Evolutionary conservation across 148 eudicot species (phyloP), one percentile per base, ranked within the genome.

Genomic region (Diospyros lotus): DNA sequence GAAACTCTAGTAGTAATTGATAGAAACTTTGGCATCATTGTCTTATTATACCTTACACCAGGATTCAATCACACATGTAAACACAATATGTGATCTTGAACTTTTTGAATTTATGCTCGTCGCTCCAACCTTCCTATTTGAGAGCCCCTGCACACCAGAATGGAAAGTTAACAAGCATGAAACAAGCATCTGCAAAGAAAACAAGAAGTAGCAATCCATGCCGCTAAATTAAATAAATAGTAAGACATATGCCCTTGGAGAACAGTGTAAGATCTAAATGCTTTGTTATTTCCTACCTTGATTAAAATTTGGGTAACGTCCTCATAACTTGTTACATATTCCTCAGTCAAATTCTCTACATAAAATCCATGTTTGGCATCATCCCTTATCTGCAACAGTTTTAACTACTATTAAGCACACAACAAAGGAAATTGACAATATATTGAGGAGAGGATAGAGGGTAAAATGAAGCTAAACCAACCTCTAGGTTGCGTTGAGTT

Each of bases 321-420:
- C 77, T 93, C 98, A 73, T 85, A 91, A 81, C 93, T 82, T 62
- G 84, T 83, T 59, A 96, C 97, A 75, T 89, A 93, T 76, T 93
- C 99, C 86, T 96, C 99, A n/a, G 90, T 88, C 86, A 96, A 79
- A 75, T 91, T 93, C 82, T 92, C 98, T 39, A 96, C 86, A 80
- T 89, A 87, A 74, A 91, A 87, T 77, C 91, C 97, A 85, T 78
- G 84, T 84, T 88, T 96, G 56, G 87, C 77, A 75, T 91, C 98
- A 75, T 96, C 98, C 78, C 85, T 93, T 62, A 96, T 88, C 99
- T 92, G 88, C 58, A 83, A 71, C 18, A 68, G 55, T 68, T 28
- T 58, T 42, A 66, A 58, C 40, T 44, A 69, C 64, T 52, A 54
- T 55, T 17, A 72, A 58, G 68, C 64, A 65, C 1, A 66, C 39